Conservation (phyloP, 352 stramenopile species). For the Globisporangium camurandrum region DNA sequence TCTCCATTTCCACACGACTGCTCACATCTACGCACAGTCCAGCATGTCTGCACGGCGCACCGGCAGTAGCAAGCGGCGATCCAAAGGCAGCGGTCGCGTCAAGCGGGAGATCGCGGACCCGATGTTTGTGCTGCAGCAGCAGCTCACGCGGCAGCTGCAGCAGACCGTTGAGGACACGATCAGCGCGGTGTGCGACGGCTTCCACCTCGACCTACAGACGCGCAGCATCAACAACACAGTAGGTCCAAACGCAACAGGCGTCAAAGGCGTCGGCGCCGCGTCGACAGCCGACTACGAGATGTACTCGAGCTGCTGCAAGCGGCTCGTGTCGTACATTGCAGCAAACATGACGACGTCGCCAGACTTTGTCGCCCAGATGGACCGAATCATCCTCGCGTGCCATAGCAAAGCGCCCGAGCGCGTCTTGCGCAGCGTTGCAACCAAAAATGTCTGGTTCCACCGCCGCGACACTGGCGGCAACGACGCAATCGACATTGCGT, state of each 20-base stretch:
- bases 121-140: constrained; percentile 17
- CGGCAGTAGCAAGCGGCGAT: neutral
- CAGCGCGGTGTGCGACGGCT: constrained; percentile 37
- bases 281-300: constrained; percentile 35
- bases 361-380: constrained; percentile 56
- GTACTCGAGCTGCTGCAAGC: constrained; percentile 50
- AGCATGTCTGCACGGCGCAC: constrained; percentile 1
- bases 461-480: constrained; percentile 9
- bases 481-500: neutral
- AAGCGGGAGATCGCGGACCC: constrained; percentile 13
- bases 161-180: constrained; percentile 43
- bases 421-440: constrained; percentile 49
- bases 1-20: too few species aligned
- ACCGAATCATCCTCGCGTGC: constrained; percentile 59
- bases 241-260: too few species aligned
- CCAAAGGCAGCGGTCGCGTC: neutral
- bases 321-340: constrained; percentile 52
- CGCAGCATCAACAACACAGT: constrained; percentile 7
- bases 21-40: neutral
- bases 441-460: constrained; percentile 59
- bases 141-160: constrained; percentile 35
- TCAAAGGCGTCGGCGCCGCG: constrained; percentile 12
- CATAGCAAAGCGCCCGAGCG: constrained; percentile 43
- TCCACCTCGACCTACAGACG: constrained; percentile 16
- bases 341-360: constrained; percentile 53